Percentiles rank a stretch among this genome's conserved stretches.
These are phyloP conservation scores for Nitzschia sp. DNA, from an alignment of 108 stramenopile genomes.

Conservation along the genomic window DNA sequence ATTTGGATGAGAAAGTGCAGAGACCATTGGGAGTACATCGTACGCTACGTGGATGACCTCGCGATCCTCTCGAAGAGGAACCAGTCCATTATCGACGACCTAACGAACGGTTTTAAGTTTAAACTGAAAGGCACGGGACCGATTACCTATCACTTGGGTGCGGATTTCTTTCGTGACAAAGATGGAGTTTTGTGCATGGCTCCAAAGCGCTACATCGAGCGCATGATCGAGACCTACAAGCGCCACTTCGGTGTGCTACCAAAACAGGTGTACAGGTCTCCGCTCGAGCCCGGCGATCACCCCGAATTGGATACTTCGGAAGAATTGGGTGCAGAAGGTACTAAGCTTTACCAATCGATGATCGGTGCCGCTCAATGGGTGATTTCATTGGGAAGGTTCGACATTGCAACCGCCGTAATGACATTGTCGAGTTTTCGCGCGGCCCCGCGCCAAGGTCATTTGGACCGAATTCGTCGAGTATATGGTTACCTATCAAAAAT, in stretches of 20 bases:
- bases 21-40: constrained; percentile 36
- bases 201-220: constrained; percentile 37
- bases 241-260: constrained; percentile 35
- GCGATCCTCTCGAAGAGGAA: constrained; percentile 7
- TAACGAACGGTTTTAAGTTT: constrained; percentile 14
- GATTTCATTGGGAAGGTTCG: too few species aligned
- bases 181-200: constrained; percentile 23
- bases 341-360: constrained; percentile 26
- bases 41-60: constrained; percentile 40
- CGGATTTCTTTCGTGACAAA: too few species aligned
- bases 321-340: constrained; percentile 9
- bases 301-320: constrained; percentile 38
- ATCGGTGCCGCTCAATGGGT: constrained; percentile 34
- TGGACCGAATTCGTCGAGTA: constrained; percentile 22
- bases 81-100: constrained; percentile 9
- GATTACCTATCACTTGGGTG: constrained; percentile 36
- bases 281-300: constrained; percentile 26
- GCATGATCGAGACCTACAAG: constrained; percentile 30
- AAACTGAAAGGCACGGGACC: constrained; percentile 46
- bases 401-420: constrained; percentile 18
- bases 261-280: constrained; percentile 3
- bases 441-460: constrained; percentile 22
- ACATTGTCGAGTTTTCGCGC: constrained; percentile 25
- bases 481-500: constrained; percentile 29
- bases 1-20: constrained; percentile 30